Conservation (phyloP, 2,329 filamentous ascomycete genomes). For the Fusarium secorum region DNA sequence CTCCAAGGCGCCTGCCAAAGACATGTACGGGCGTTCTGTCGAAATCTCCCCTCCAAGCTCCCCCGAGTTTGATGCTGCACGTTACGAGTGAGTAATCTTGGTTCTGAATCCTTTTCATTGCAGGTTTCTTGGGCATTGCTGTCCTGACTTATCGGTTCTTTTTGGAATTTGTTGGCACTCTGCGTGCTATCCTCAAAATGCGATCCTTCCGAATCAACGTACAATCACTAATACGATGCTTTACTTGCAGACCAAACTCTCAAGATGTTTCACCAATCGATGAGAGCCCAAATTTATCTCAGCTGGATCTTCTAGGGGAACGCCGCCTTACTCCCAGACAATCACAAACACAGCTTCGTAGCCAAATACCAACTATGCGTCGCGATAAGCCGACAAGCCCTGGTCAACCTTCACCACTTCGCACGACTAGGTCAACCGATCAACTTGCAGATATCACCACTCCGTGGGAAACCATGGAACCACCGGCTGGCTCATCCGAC, state of each 20-base stretch:
- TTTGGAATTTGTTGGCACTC: neutral
- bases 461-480: slow-evolving; percentile 34
- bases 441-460: slow-evolving; percentile 26
- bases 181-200: slow-evolving; percentile 13
- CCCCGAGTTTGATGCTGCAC: slow-evolving; percentile 54
- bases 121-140: slow-evolving; percentile 25
- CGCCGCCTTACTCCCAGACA: slow-evolving; percentile 24
- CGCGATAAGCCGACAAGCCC: slow-evolving; percentile 58
- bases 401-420: slow-evolving; percentile 48
- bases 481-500: slow-evolving; percentile 1
- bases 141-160: neutral
- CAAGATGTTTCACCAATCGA: slow-evolving; percentile 63
- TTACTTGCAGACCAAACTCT: slow-evolving; percentile 38
- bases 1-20: slow-evolving; percentile 39
- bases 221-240: slow-evolving; percentile 35
- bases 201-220: slow-evolving; percentile 10
- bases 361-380: slow-evolving; percentile 61
- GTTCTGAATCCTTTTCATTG: neutral
- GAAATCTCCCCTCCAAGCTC: slow-evolving; percentile 65
- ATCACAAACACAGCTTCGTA: slow-evolving; percentile 40
- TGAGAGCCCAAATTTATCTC: slow-evolving; percentile 51
- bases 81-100: slow-evolving; percentile 52
- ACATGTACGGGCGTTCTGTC: slow-evolving; percentile 43
- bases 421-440: slow-evolving; percentile 48
- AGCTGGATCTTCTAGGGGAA: slow-evolving; percentile 37